Conservation (phyloP, 441 rosid species). For the Metrosideros polymorpha region DNA sequence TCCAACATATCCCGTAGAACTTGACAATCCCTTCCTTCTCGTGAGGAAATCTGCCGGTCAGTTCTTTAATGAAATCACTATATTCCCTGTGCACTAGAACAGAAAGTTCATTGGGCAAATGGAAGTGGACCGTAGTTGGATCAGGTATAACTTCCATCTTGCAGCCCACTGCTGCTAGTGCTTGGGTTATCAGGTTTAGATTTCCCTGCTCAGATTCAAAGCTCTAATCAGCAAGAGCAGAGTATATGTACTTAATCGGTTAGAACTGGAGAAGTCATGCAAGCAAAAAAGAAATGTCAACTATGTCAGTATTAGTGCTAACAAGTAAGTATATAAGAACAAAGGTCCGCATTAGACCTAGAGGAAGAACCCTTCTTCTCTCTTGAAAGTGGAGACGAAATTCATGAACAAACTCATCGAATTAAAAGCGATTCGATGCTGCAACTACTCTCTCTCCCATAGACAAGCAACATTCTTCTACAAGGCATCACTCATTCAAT, state of each 20-base stretch:
- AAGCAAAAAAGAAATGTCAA: background rate
- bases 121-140: slow-evolving; percentile 93
- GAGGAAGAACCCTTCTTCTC: background rate
- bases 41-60: slow-evolving; percentile 65
- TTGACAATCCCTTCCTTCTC: slow-evolving; percentile 78
- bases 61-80: slow-evolving; percentile 48
- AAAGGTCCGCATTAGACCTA: background rate
- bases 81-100: slow-evolving; percentile 73
- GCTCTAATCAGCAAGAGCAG: background rate
- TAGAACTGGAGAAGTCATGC: background rate
- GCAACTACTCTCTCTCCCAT: background rate
- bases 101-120: slow-evolving; percentile 71
- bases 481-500: background rate
- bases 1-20: slow-evolving; percentile 85
- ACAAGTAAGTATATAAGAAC: background rate
- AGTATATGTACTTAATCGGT: background rate
- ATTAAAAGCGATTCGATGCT: background rate
- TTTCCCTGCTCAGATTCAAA: slow-evolving; percentile 51
- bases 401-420: background rate
- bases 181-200: slow-evolving; percentile 80
- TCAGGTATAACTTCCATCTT: slow-evolving; percentile 91
- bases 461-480: background rate
- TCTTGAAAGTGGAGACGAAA: background rate
- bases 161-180: slow-evolving; percentile 85
- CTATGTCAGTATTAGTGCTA: background rate